Evolutionary conservation across 352 stramenopile species (phyloP), one percentile per base, ranked within the genome.

Genomic region (Phytophthora sansomeana): DNA sequence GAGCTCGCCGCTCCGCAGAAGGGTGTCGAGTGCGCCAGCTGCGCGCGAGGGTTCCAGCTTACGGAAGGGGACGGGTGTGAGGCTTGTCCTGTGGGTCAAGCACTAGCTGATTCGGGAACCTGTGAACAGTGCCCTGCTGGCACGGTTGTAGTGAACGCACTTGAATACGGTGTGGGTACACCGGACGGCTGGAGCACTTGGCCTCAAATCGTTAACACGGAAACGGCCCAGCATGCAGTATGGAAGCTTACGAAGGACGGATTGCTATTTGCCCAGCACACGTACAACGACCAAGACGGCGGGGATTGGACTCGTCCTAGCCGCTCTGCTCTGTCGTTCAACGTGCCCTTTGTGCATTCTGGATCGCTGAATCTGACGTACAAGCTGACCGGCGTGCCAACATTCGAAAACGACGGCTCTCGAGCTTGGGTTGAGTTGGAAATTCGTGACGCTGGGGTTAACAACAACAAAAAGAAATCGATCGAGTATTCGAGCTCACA

Each of bases 401-500:
- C 85, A 1, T 91, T 91, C 55, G 83, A 70, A 46, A 71, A 63
- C 4, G 74, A 86, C n/a, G 80, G 79, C 2, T 70, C 68, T 6
- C 82, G 82, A 30, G 84, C 82, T n/a, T 93, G 84, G 84, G 63
- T 93, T 21, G 84, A 91, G 63, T 60, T 93, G 13, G 80, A 93
- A 61, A 67, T 89, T 7, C 70, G 55, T 6, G 70, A 75, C 52
- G 59, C 62, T 7, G 46, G 44, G 11, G 55, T 32, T 24, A 53
- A 17, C 36, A 50, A 28, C 21, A 71, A 60, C 26, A 75, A 72
- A 39, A 44, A 29, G 3, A 64, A 64, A 29, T 67, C 55, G 21
- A 32, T 56, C n/a, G 58, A 67, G 13, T 33, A 70, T 28, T 55
- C 52, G 17, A 67, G 48, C 36, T 28, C 43, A 6, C 28, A 21